Evolutionary conservation across 2,329 filamentous ascomycete species (phyloP), one percentile per base, ranked within the genome.

Genomic region (Diplocarpon rosae): DNA sequence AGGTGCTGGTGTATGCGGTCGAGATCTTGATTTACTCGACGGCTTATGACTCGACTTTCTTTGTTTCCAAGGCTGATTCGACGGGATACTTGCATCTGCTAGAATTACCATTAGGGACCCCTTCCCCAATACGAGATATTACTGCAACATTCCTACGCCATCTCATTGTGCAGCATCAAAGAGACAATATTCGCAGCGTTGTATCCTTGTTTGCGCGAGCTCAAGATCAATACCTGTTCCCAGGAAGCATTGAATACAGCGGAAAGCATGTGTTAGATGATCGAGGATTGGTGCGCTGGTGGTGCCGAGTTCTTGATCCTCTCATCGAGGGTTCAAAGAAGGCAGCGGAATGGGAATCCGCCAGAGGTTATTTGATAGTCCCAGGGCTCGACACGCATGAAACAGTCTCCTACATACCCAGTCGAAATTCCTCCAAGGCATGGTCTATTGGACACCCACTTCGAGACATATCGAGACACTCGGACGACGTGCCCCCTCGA

Each of bases 1-100:
- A 62, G 46, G 72, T 93, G 1, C 66, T 95, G 6, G 72, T 90
- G 8, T 80, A 94, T 47, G 90, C 84, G 13, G 73, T 98, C 51
- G 92, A 98, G 62, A 72, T 95, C 41, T 73, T 92, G 56, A 75
- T 98, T 48, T 98, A 93, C 65, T 84, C 80, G 0, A 95, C 89
- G 0, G 75, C 76, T 37, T 75, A 76, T 55, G 75, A 87, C 17
- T 94, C 84, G 1, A 95, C 85, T 3, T 74, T 96, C 43, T 98
- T 98, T 62, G 83, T 98, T 17, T 90, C 89, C 51, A 98, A 98
- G 65, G 92, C 92, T 39, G 92, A 98, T 66, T 95, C 92, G 9
- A 95, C 90, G 0, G 92, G 93, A 17, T 93, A 87, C 60, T 67
- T 95, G 9, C 70, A 80, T 53, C 69, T 83, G 1, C 68, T 89